Conservation (phyloP, 169 alveolate species). For the Cryptosporidium meleagridis region DNA sequence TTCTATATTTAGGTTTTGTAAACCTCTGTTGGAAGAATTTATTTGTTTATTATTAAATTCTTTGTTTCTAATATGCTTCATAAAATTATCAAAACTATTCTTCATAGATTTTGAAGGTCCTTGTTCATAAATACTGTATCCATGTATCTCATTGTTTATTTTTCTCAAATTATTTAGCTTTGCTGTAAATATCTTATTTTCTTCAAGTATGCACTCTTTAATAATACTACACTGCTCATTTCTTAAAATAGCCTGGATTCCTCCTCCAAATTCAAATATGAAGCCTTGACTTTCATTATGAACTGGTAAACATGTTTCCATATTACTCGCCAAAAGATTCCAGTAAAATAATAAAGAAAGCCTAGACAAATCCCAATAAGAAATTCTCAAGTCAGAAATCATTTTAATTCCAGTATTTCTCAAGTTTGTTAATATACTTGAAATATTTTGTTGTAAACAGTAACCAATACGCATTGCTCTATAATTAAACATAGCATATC, state of each 20-base stretch:
- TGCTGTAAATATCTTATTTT: background rate
- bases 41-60: background rate
- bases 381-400: background rate
- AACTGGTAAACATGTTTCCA: conserved; percentile 39
- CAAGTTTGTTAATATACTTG: background rate
- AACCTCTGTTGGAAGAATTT: background rate
- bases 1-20: conserved; percentile 15
- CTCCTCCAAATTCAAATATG: conserved; percentile 17
- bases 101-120: background rate
- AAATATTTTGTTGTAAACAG: conserved; percentile 16
- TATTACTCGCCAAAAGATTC: conserved; percentile 34
- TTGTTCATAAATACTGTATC: background rate
- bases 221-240: conserved; percentile 16
- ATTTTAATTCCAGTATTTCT: too few species aligned
- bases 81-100: background rate
- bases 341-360: conserved; percentile 50
- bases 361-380: conserved; percentile 69
- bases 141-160: background rate
- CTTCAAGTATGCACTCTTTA: conserved; percentile 8
- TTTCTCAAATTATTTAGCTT: background rate
- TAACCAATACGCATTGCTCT: conserved; percentile 58
- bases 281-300: background rate
- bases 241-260: background rate
- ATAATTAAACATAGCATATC: conserved; percentile 40
- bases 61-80: background rate